phyloP scores from a whole-genome alignment of 1,284 basidiomycete species.

The Cryptococcus sp. region DNA sequence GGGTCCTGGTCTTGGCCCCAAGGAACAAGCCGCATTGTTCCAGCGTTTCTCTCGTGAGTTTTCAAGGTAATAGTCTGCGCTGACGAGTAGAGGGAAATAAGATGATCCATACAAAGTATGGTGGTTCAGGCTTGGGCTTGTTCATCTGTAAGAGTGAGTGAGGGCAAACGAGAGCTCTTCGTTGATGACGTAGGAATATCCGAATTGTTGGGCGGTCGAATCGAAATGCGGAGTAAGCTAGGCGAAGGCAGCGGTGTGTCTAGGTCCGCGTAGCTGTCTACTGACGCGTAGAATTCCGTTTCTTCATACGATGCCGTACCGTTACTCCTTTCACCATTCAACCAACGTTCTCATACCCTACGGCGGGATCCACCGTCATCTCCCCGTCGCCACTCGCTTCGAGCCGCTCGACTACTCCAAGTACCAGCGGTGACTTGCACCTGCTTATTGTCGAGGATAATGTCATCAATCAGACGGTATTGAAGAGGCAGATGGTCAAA shows the following conservation, averaged over 20 bases:
- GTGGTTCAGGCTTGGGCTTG: slow-evolving; percentile 51
- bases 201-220: slow-evolving; percentile 47
- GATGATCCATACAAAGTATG: slow-evolving; percentile 51
- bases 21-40: slow-evolving; percentile 47
- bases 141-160: slow-evolving; percentile 47
- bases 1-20: slow-evolving; percentile 47
- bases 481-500: slow-evolving; percentile 52
- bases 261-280: neutral
- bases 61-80: slow-evolving; percentile 6
- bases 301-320: slow-evolving; percentile 48
- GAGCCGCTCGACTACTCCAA: slow-evolving; percentile 2
- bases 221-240: slow-evolving; percentile 42
- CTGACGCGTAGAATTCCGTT: slow-evolving; percentile 43
- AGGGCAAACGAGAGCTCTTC: neutral
- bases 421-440: slow-evolving; percentile 13
- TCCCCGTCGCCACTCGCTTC: slow-evolving; percentile 12
- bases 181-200: slow-evolving; percentile 35
- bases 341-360: too few species aligned
- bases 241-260: slow-evolving; percentile 52
- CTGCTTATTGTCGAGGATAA: slow-evolving; percentile 54
- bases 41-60: slow-evolving; percentile 43
- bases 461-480: slow-evolving; percentile 54
- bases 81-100: slow-evolving; percentile 39
- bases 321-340: slow-evolving; percentile 13
- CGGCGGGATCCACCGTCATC: neutral